Evolutionary conservation across 306 rosid species (phyloP).

Genomic region (Acacia confusa): DNA sequence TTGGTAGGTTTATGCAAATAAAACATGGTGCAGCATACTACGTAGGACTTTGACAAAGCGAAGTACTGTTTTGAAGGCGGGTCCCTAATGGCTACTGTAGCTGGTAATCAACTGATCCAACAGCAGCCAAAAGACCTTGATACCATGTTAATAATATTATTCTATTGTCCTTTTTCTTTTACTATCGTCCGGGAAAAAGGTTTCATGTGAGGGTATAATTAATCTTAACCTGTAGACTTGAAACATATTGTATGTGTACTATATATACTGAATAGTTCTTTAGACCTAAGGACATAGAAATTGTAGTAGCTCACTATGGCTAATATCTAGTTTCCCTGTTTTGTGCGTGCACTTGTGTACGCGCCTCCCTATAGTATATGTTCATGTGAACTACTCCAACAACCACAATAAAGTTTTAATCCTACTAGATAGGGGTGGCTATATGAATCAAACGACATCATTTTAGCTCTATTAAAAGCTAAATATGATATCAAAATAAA

Average conservation of each 20-base stretch:
- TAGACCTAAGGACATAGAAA: not conserved
- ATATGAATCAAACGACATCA: too few relatives aligned
- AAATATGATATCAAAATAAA: too few relatives aligned
- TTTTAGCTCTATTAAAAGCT: too few relatives aligned
- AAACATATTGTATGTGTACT: not conserved
- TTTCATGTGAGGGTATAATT: not conserved
- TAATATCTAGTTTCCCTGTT: not conserved
- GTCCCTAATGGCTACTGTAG: not conserved
- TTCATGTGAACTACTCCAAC: not conserved
- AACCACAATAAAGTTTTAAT: too few relatives aligned
- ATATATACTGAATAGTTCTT: not conserved
- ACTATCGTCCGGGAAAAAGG: not conserved
- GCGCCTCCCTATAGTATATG: not conserved
- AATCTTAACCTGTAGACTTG: not conserved
- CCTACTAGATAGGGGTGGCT: too few relatives aligned
- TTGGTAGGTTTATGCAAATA: conserved; percentile 1
- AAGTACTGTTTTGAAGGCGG: not conserved
- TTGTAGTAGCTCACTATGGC: not conserved
- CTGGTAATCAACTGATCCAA: not conserved
- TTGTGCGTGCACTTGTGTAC: not conserved
- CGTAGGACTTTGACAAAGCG: not conserved
- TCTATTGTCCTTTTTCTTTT: not conserved
- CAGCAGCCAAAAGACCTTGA: not conserved
- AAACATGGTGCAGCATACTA: not conserved
- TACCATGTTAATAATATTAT: not conserved